Evolutionary conservation across 805 yeast genomes (phyloP).

Genomic region (Cyberlindnera samutprakarnensis): DNA sequence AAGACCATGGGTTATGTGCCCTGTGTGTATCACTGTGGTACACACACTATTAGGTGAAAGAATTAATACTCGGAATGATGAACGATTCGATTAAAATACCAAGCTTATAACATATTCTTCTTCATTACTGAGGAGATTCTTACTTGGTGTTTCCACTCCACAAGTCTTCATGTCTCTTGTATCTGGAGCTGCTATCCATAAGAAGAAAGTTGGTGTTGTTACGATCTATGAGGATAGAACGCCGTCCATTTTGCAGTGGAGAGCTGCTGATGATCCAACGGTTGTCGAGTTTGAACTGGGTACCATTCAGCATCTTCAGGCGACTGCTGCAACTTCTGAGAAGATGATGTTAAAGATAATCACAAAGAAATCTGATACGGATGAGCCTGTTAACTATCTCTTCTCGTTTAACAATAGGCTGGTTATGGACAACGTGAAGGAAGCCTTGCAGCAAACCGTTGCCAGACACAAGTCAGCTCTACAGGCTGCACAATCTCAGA

Average conservation of each 20-base stretch:
- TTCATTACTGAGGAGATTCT: too few species aligned
- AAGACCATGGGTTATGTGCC: too few species aligned
- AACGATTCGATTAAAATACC: too few species aligned
- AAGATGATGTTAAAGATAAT: conserved; percentile 60
- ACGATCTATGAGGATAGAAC: conserved; percentile 46
- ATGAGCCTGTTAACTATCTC: conserved; percentile 24
- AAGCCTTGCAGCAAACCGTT: conserved; percentile 57
- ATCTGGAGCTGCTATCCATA: conserved; percentile 47
- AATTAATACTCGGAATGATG: too few species aligned
- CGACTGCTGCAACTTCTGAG: conserved; percentile 58
- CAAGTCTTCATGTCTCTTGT: conserved; percentile 27
- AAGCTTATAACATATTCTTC: too few species aligned
- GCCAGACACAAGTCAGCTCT: conserved; percentile 45
- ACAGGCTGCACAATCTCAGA: conserved; percentile 19
- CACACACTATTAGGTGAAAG: too few species aligned
- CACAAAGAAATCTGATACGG: conserved; percentile 31
- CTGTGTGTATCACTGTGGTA: too few species aligned
- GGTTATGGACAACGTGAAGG: conserved; percentile 70
- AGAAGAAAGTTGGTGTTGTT: conserved; percentile 49
- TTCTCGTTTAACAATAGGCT: conserved; percentile 66
- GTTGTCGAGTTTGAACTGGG: conserved; percentile 34
- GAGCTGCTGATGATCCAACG: conserved; percentile 42
- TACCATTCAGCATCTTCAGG: conserved; percentile 47
- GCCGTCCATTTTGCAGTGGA: conserved; percentile 53
- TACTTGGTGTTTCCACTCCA: too few species aligned